Percentiles rank a stretch among this genome's conserved stretches.
These are phyloP conservation scores for Ceratobasidium sp. DNA, from an alignment of 1,284 basidiomycete genomes.

Conservation along the genomic window DNA sequence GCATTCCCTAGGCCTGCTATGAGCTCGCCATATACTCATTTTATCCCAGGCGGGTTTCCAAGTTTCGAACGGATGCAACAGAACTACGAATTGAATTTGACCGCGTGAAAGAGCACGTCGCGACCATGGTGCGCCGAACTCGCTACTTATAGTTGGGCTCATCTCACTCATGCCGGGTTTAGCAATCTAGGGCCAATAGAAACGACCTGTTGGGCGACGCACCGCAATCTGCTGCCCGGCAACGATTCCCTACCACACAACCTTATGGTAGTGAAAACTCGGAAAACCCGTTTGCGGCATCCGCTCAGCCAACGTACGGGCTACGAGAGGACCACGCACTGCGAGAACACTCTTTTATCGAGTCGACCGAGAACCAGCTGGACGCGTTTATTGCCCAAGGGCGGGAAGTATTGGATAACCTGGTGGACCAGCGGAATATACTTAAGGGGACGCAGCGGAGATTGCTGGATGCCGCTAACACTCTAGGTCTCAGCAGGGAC, in stretches of 20 bases:
- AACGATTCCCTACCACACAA: slow-evolving; percentile 67
- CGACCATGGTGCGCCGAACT: slow-evolving; percentile 60
- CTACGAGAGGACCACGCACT: slow-evolving; percentile 82
- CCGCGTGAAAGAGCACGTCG: slow-evolving; percentile 67
- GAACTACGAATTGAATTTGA: slow-evolving; percentile 82
- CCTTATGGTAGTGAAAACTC: slow-evolving; percentile 59
- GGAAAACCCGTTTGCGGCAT: slow-evolving; percentile 69
- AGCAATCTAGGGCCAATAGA: slow-evolving; percentile 72
- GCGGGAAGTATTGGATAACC: slow-evolving; percentile 86
- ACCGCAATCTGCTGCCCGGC: slow-evolving; percentile 69
- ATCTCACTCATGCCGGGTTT: slow-evolving; percentile 33
- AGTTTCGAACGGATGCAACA: slow-evolving; percentile 80
- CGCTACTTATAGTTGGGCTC: slow-evolving; percentile 21
- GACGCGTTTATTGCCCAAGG: slow-evolving; percentile 94
- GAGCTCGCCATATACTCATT: slow-evolving; percentile 11
- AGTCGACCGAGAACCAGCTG: slow-evolving; percentile 81
- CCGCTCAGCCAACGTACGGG: slow-evolving; percentile 64
- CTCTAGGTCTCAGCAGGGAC: slow-evolving; percentile 88
- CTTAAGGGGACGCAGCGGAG: slow-evolving; percentile 90
- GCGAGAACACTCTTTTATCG: slow-evolving; percentile 87
- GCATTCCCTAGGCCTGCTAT: slow-evolving; percentile 53
- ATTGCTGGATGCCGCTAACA: slow-evolving; percentile 90
- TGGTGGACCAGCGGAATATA: slow-evolving; percentile 91
- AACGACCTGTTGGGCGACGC: slow-evolving; percentile 65
- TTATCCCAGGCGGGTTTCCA: slow-evolving; percentile 78